A percentile compares a stretch with the other conserved stretches of the same genome.
These are phyloP conservation scores for Debaryomyces tyrocola DNA, from an alignment of 805 yeast genomes.

Conservation along the genomic window DNA sequence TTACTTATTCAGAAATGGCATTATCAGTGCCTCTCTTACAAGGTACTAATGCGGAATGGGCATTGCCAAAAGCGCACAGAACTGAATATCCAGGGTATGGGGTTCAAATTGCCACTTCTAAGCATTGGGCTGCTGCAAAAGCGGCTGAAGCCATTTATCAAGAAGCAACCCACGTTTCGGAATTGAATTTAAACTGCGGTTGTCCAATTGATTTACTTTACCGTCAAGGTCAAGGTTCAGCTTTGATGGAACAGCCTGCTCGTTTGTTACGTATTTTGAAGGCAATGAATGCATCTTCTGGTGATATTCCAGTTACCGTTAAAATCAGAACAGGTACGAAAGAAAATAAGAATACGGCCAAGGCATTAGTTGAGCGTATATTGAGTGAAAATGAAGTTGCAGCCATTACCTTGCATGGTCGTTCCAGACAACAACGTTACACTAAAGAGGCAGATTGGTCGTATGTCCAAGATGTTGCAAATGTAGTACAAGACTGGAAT, in stretches of 20 bases:
- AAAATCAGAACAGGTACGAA: constrained; percentile 90
- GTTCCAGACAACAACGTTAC: constrained; percentile 95
- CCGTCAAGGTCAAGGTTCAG: constrained; percentile 94
- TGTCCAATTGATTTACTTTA: constrained; percentile 96
- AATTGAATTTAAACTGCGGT: constrained; percentile 90
- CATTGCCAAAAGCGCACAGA: constrained; percentile 84
- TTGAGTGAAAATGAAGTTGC: constrained; percentile 80
- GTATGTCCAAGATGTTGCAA: constrained; percentile 74
- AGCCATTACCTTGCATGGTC: constrained; percentile 92
- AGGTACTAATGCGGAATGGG: constrained; percentile 96
- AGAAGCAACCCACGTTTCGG: constrained; percentile 63
- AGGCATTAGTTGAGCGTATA: constrained; percentile 65
- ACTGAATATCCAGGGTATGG: constrained; percentile 88
- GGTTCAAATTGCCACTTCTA: constrained; percentile 87
- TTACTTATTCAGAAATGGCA: constrained; percentile 96
- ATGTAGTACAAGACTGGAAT: constrained; percentile 59
- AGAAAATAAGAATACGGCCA: constrained; percentile 88
- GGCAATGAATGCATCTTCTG: constrained; percentile 85
- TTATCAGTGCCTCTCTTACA: constrained; percentile 79
- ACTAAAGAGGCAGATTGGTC: constrained; percentile 92
- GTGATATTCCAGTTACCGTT: constrained; percentile 89
- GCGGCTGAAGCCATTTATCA: constrained; percentile 79
- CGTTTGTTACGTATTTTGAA: constrained; percentile 73
- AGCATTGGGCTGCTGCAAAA: constrained; percentile 91
- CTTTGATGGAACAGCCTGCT: constrained; percentile 85